Evolutionary conservation across 805 yeast genomes (phyloP), one percentile per base, ranked within the genome.

Genomic region (Ogataea pilisensis): DNA sequence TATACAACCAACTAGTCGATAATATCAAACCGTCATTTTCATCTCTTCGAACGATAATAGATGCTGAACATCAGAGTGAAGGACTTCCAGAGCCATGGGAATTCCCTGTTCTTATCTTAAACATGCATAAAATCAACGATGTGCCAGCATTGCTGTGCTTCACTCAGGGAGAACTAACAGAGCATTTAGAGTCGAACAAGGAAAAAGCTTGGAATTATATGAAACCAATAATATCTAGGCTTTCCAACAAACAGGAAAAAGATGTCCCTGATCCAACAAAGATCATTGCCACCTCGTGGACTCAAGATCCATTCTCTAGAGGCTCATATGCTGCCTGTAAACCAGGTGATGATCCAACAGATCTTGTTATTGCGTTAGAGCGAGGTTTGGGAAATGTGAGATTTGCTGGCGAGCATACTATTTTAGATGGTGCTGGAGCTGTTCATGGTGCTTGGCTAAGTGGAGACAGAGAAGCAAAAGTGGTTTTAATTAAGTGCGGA

Each of bases 321-420:
- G 98, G 98, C 3, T 80, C 96, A 1, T 91, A 87, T 60, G 73
- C 86, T 9, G 89, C 90, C 0, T 74, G 86, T 41, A 60, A 66
- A 28, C 78, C 82, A 0, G 81, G 80, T 7, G 85, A 84, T 58
- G 87, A 82, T 51, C 87, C 95, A 0, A 66, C 76, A 8, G 82
- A 76, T 38, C 58, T 78, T 14, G 73, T 83, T 0, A 57, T 78
- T 13, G 83, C 82, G n/a, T 68, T 85, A 42, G 68, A 75, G 16
- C 74, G 75, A 19, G 85, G 88, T 0, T 65, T 73, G 17, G 78
- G 72, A 11, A 67, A 70, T 8, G 63, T 89, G 2, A 68, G 95
- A 32, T 89, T 89, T 68, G 96, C 96, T 0, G 96, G 96, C 7
- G 96, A 89, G 56, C 96, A 89, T 58, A 84, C 96, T 0, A 77